Evolutionary conservation across 768 basidiomycete species (phyloP).

Genomic region (Psilocybe sp.): DNA sequence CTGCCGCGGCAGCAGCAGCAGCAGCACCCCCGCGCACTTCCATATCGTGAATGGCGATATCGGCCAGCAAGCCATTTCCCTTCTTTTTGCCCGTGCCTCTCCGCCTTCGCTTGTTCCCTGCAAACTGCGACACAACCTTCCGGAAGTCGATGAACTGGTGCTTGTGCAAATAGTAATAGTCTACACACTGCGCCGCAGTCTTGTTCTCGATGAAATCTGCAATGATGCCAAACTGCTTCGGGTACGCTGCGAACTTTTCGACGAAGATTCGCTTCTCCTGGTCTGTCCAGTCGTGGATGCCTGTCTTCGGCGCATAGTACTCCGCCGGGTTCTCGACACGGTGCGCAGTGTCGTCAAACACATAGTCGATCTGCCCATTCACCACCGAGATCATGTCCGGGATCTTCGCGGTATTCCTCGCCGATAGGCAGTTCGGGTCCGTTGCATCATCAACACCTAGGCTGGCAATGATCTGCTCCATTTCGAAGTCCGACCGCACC

Average conservation of each 20-base stretch:
- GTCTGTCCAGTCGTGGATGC: slow-evolving; percentile 85
- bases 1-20: slow-evolving; percentile 8
- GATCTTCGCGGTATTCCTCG: slow-evolving; percentile 79
- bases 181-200: slow-evolving; percentile 84
- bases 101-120: slow-evolving; percentile 63
- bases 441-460: slow-evolving; percentile 88
- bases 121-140: slow-evolving; percentile 64
- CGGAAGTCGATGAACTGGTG: slow-evolving; percentile 85
- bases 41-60: slow-evolving; percentile 77
- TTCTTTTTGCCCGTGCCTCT: slow-evolving; percentile 69
- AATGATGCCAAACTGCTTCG: slow-evolving; percentile 96
- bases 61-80: slow-evolving; percentile 76
- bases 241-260: slow-evolving; percentile 77
- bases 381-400: slow-evolving; percentile 88
- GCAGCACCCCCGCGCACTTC: slow-evolving; percentile 35
- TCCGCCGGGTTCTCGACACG: slow-evolving; percentile 71
- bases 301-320: slow-evolving; percentile 71
- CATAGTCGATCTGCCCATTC: slow-evolving; percentile 53
- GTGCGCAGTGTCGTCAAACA: slow-evolving; percentile 86
- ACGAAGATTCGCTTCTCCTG: slow-evolving; percentile 78
- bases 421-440: slow-evolving; percentile 88
- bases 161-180: slow-evolving; percentile 95
- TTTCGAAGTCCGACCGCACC: slow-evolving; percentile 92
- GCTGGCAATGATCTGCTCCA: slow-evolving; percentile 96
- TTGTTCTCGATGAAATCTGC: slow-evolving; percentile 79